Evolutionary conservation across 2,329 filamentous ascomycete genomes (phyloP).

Genomic region (Lecanicillium sp.): DNA sequence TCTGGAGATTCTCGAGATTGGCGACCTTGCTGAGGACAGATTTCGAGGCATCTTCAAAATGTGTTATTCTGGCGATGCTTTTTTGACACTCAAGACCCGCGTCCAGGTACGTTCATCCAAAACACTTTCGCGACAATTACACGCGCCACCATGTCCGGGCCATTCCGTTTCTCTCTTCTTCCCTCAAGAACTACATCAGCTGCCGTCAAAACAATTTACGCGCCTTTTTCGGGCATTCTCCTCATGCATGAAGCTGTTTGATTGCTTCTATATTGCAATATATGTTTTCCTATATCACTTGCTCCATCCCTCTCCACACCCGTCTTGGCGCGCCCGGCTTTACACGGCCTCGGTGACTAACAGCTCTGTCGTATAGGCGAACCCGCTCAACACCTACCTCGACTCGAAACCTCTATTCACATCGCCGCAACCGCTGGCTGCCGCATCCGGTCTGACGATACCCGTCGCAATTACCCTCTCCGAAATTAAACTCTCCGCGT

Average conservation of each 20-base stretch:
- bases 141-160: not conserved
- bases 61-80: constrained; percentile 94
- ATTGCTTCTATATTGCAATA: constrained; percentile 2
- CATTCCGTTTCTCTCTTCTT: not conserved
- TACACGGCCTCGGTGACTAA: constrained; percentile 6
- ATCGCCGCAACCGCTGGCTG: constrained; percentile 85
- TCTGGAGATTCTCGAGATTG: constrained; percentile 94
- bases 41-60: constrained; percentile 99
- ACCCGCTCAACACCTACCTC: constrained; percentile 93
- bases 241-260: constrained; percentile 6
- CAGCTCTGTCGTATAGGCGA: constrained; percentile 53
- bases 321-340: not conserved
- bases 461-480: constrained; percentile 96
- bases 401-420: constrained; percentile 88
- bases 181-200: not conserved
- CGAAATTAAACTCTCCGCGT: constrained; percentile 90
- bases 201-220: not conserved
- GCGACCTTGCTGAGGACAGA: constrained; percentile 91
- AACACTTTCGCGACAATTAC: constrained; percentile 17
- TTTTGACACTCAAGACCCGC: constrained; percentile 87
- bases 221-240: not conserved
- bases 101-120: constrained; percentile 64
- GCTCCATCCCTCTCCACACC: constrained; percentile 4
- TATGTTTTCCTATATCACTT: not conserved
- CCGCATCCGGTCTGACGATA: constrained; percentile 87